Evolutionary conservation across 2,329 filamentous ascomycete genomes (phyloP).

Genomic region (Zymoseptoria pseudotritici): DNA sequence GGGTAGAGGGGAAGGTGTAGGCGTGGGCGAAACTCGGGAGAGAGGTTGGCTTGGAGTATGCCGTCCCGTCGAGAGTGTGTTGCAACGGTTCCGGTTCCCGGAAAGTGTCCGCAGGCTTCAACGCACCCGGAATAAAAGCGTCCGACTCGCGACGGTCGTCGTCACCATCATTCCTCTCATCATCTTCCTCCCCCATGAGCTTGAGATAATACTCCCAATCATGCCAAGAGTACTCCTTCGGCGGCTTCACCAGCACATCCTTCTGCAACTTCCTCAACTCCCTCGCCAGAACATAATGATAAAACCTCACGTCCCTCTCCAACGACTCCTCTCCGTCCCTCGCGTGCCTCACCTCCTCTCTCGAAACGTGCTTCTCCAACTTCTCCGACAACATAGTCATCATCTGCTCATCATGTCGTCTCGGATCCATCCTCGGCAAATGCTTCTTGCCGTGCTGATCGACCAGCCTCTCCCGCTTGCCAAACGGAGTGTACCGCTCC

Average conservation of each 20-base stretch:
- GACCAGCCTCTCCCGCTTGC: not conserved
- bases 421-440: conserved; percentile 10
- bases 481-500: conserved; percentile 8
- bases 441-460: conserved; percentile 6
- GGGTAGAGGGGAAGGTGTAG: not conserved
- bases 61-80: not conserved
- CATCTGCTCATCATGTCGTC: conserved; percentile 15
- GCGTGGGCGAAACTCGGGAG: not conserved
- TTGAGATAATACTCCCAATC: conserved; percentile 45
- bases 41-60: not conserved
- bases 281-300: conserved; percentile 41
- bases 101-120: not conserved
- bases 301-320: conserved; percentile 44
- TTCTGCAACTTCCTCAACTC: conserved; percentile 39
- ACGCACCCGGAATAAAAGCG: not conserved
- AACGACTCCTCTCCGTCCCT: conserved; percentile 11
- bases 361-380: conserved; percentile 31
- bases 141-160: not conserved
- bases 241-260: conserved; percentile 34
- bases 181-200: conserved; percentile 41
- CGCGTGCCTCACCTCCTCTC: conserved; percentile 32
- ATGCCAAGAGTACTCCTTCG: conserved; percentile 30
- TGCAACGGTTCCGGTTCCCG: not conserved
- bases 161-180: conserved; percentile 23
- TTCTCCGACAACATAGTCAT: conserved; percentile 19